Evolutionary conservation across 148 eudicot species (phyloP), one percentile per base, ranked within the genome.

Genomic region (Arctostaphylos glauca): DNA sequence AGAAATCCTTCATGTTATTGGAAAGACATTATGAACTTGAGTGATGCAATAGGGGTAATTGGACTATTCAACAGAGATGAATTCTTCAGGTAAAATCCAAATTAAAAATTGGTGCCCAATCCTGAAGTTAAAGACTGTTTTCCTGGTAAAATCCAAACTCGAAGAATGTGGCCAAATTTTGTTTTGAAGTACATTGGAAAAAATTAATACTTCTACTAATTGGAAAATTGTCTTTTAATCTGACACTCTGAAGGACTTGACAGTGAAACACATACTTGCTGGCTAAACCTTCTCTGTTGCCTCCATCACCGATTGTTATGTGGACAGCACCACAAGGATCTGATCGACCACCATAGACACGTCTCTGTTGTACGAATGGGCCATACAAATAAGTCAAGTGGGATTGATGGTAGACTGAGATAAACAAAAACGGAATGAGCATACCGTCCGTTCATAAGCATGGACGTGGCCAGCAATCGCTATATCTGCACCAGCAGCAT

Each of bases 271-370:
- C 93, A 79, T 89, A 92, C 99, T 82, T 87, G 86, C 72, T 89
- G 74, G 97, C 97, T 89, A 96, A 90, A 80, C 99, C 99, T 90
- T 96, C 99, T 80, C 88, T 85, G 84, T 96, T 96, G 80, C 99
- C 99, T 84, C 99, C 99, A 80, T 96, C 99, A 59, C 99, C 99
- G 80, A 96, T 91, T 81, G 99, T 96, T 81, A 96, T 90, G 88
- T 94, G 99, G 76, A 91, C 93, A 87, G 99, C 92, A 73, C 99
- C 99, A 84, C 99, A 96, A 72, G 89, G 87, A 86, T 94, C 93
- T 49, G 88, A 80, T 82, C 85, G 93, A 31, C 95, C 97, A 72
- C 85, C 81, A 74, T 84, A 91, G 12, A 91, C 94, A 9, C 93
- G 98, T 68, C 82, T 93, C 99, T 94, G 90, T 79, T 81, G 81